Percentiles rank a stretch among this genome's conserved stretches.
Evolutionary conservation across 2,329 filamentous ascomycete species (phyloP).

Genomic region (Chlorencoelia australis): DNA sequence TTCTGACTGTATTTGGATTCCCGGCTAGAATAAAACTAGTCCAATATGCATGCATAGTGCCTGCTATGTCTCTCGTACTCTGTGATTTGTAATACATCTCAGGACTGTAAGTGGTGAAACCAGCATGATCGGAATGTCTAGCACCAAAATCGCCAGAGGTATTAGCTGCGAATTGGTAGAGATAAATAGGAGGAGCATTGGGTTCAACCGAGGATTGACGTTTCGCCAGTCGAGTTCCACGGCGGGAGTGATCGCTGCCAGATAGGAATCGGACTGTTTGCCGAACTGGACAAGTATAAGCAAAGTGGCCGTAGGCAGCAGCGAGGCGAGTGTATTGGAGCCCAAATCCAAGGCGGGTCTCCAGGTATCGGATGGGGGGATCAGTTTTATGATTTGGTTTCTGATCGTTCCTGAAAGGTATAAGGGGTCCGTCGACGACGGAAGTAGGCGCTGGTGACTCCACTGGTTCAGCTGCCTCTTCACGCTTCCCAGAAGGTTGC

Average conservation of each 20-base stretch:
- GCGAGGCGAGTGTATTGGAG: constrained; percentile 47
- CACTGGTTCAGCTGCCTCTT: too few species aligned
- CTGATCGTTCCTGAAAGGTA: too few species aligned
- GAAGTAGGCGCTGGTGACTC: too few species aligned
- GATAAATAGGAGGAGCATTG: constrained; percentile 34
- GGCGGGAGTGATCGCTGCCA: constrained; percentile 5
- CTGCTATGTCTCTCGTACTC: constrained; percentile 14
- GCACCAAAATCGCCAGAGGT: constrained; percentile 25
- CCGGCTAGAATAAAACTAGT: constrained; percentile 23
- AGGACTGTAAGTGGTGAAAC: constrained; percentile 34
- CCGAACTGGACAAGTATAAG: constrained; percentile 53
- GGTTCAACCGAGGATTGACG: too few species aligned
- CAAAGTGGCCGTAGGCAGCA: constrained; percentile 53
- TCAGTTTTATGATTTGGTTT: constrained; percentile 26
- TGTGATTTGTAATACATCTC: constrained; percentile 5
- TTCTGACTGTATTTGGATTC: constrained; percentile 22
- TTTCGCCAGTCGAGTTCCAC: too few species aligned
- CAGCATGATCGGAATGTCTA: constrained; percentile 34
- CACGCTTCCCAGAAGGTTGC: too few species aligned
- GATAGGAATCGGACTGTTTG: constrained; percentile 42
- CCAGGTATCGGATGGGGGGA: constrained; percentile 16
- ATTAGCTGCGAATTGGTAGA: constrained; percentile 51
- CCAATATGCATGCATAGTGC: constrained; percentile 26
- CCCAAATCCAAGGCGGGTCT: constrained; percentile 29
- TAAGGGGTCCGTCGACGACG: too few species aligned